Percentiles rank a stretch among this genome's conserved stretches.
phyloP scores from a whole-genome alignment of 1,139 yeast species.

The Magnusiomyces fungicola region DNA sequence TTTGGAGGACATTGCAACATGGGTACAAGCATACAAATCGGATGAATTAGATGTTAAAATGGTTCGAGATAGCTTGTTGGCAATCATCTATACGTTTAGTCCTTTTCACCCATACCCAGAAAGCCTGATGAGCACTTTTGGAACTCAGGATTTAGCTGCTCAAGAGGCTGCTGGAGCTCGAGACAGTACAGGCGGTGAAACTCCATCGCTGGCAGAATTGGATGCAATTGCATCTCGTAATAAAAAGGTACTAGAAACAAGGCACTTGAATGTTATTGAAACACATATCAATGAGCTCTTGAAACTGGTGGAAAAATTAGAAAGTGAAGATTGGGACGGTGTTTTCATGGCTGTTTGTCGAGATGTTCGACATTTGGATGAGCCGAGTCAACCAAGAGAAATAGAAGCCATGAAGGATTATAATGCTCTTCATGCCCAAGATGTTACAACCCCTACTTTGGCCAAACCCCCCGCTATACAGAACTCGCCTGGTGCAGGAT shows the following conservation, averaged over 20 bases:
- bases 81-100: conserved; percentile 13
- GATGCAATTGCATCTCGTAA: not conserved
- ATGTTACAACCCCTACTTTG: too few relatives aligned
- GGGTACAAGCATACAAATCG: conserved; percentile 11
- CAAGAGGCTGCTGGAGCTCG: not conserved
- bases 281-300: conserved; percentile 18
- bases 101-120: conserved; percentile 6
- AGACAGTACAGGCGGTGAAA: not conserved
- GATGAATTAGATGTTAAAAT: conserved; percentile 14
- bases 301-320: conserved; percentile 19
- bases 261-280: conserved; percentile 13
- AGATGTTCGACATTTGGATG: not conserved
- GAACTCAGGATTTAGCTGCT: not conserved
- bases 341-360: conserved; percentile 20
- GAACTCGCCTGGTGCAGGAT: too few relatives aligned
- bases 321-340: conserved; percentile 28
- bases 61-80: conserved; percentile 14
- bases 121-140: not conserved
- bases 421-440: too few relatives aligned
- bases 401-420: not conserved
- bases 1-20: conserved; percentile 4
- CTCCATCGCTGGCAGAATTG: not conserved
- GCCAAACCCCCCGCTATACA: too few relatives aligned
- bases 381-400: not conserved
- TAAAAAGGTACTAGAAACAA: not conserved